Base-by-base conservation (phyloP, 805 yeast genomes). In the Spathaspora hagerdaliae region DNA sequence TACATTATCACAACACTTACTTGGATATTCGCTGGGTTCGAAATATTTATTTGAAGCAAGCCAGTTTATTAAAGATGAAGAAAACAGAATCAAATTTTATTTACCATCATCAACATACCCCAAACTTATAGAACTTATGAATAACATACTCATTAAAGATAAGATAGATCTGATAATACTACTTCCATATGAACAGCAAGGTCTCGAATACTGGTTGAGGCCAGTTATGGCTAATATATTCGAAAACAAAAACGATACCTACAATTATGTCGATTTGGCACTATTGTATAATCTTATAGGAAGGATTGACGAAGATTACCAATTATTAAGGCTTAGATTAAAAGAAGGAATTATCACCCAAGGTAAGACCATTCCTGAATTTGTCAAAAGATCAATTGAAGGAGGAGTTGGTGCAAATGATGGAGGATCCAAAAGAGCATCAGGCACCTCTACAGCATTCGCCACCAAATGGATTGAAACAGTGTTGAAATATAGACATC, bases 391-490 rank as follows among this genome's bases (percentile, higher is more conserved):
- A 19, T 36, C 49, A 5, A 45, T 35, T 7, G 14, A 11, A 12
- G 19, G 15, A 33, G 19, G 8, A 19, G 29, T 32, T 26, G 35
- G 46, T 40, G n/a, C 43, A 8, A 11, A 9, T 9, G 12, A 42
- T 31, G 8, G 45, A 13, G 33, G 45, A 3, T 32, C 39, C 12
- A 53, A 54, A 39, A 51, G 51, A 43, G 42, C 50, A 45, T 44
- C 54, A 36, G 46, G 58, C 14, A 57, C 48, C 43, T 64, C 75
- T 47, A 62, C 82, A 7, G 65, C 70, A 42, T 77, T 75, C 52
- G 94, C 96, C 0, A 71, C 79, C 2, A 70, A 72, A 43, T 90
- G 95, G 92, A 75, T 87, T 8, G 78, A 78, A 38, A 69, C 75
- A 27, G 73, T 87, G 3, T 59, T 87, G 9, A 61, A 58, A 9